phyloP scores from a whole-genome alignment of 1,284 basidiomycete genomes.

The Anthracocystis panici-leucophaei region DNA sequence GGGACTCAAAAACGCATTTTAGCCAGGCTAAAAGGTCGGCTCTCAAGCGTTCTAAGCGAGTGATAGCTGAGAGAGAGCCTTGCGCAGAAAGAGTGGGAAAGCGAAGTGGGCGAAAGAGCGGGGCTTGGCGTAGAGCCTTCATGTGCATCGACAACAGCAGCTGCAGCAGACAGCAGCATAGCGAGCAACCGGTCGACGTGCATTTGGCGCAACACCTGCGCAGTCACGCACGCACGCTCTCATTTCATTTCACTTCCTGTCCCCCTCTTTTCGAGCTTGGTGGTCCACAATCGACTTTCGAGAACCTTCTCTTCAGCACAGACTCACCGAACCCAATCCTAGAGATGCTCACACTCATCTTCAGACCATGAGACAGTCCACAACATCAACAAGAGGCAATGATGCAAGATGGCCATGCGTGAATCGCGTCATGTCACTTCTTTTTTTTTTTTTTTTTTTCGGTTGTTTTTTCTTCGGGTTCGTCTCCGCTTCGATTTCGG shows the following conservation, averaged over 20 bases:
- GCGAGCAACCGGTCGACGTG: constrained; percentile 1
- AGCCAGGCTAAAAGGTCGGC: not conserved
- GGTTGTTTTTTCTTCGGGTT: constrained; percentile 2
- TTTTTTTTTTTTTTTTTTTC: constrained; percentile 6
- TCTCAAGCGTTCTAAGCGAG: not conserved
- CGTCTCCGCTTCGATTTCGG: constrained; percentile 1
- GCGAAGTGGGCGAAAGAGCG: not conserved
- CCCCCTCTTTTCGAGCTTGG: not conserved
- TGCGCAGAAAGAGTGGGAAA: too few relatives aligned
- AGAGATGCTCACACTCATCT: not conserved
- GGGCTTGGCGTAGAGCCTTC: not conserved
- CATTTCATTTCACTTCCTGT: not conserved
- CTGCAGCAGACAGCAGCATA: not conserved
- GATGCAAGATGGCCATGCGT: constrained; percentile 9
- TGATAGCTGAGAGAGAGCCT: not conserved
- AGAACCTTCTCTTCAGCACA: not conserved
- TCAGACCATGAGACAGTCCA: not conserved
- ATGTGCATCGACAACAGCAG: not conserved
- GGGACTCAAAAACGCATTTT: not conserved
- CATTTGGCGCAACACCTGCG: constrained; percentile 3
- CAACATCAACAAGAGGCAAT: not conserved
- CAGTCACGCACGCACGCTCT: too few relatives aligned
- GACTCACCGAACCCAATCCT: not conserved
- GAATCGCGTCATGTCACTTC: constrained; percentile 24
- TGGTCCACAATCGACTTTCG: not conserved